These are phyloP conservation scores for Penicillium oxalicum DNA, from an alignment of 2,329 filamentous ascomycete species.

Conservation along the genomic window DNA sequence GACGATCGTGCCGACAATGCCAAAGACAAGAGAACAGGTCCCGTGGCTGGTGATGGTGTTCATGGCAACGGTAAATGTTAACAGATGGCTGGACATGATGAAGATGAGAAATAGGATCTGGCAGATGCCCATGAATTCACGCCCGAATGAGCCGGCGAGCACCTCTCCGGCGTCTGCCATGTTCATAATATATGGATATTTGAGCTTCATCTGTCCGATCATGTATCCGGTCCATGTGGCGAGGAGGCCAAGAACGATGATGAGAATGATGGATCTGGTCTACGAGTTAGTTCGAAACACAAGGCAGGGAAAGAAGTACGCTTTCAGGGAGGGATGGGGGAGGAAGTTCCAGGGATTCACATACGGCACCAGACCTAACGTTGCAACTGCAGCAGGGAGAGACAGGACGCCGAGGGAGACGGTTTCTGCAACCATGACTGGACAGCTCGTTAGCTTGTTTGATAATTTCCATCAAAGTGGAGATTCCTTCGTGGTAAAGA, in stretches of 20 bases:
- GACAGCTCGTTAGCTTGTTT: background rate
- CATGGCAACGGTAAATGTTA: slow-evolving; percentile 65
- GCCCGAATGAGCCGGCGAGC: slow-evolving; percentile 54
- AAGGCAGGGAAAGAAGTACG: too few relatives aligned
- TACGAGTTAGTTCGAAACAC: slow-evolving; percentile 1
- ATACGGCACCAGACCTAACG: slow-evolving; percentile 46
- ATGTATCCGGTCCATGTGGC: slow-evolving; percentile 58
- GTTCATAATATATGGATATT: slow-evolving; percentile 55
- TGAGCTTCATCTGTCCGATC: slow-evolving; percentile 54
- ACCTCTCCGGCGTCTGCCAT: slow-evolving; percentile 64
- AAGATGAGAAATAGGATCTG: slow-evolving; percentile 62
- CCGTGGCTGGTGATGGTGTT: slow-evolving; percentile 57
- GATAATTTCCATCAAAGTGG: too few relatives aligned
- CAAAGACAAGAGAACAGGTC: slow-evolving; percentile 60
- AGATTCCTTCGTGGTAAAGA: too few relatives aligned
- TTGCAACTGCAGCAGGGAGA: slow-evolving; percentile 47
- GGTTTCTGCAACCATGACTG: slow-evolving; percentile 51
- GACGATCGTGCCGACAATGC: slow-evolving; percentile 53
- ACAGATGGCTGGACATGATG: slow-evolving; percentile 64
- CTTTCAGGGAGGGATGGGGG: background rate
- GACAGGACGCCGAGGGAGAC: slow-evolving; percentile 52
- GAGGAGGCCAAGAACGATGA: slow-evolving; percentile 49
- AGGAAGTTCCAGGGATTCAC: background rate
- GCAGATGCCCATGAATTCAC: slow-evolving; percentile 57
- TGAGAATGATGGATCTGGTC: slow-evolving; percentile 46